Percentiles rank a stretch among this genome's conserved stretches.
Evolutionary conservation across 768 basidiomycete species (phyloP).

Genomic region (Mycena floridula): DNA sequence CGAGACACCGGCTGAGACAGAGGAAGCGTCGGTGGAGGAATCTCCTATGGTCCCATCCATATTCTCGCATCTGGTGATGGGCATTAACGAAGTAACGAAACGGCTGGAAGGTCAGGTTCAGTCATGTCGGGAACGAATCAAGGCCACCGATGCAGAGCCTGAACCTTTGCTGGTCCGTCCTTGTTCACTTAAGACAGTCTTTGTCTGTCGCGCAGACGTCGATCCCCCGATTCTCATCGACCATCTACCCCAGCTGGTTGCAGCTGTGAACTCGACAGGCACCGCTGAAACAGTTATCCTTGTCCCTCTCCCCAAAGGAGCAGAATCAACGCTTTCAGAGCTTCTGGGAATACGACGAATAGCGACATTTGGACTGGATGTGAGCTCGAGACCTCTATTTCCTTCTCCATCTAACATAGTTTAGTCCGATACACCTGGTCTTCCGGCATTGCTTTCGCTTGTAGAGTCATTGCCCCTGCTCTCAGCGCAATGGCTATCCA

Average conservation of each 20-base stretch:
- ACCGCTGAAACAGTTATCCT: slow-evolving; percentile 40
- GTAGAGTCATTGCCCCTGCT: slow-evolving; percentile 48
- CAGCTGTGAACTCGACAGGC: slow-evolving; percentile 59
- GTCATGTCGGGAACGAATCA: slow-evolving; percentile 1
- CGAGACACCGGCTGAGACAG: neutral
- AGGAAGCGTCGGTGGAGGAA: neutral
- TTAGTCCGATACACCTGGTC: slow-evolving; percentile 35
- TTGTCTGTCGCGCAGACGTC: slow-evolving; percentile 72
- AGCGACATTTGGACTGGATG: slow-evolving; percentile 62
- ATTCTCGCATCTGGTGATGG: slow-evolving; percentile 46
- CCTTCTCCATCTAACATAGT: slow-evolving; percentile 11
- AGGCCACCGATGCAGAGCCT: slow-evolving; percentile 2
- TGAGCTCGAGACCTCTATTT: slow-evolving; percentile 26
- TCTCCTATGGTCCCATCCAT: slow-evolving; percentile 26
- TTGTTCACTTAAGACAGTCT: slow-evolving; percentile 36
- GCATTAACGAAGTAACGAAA: slow-evolving; percentile 81
- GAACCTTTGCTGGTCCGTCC: slow-evolving; percentile 5
- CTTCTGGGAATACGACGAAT: slow-evolving; percentile 61
- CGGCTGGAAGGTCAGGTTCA: slow-evolving; percentile 54
- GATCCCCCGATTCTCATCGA: slow-evolving; percentile 66
- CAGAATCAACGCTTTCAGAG: slow-evolving; percentile 55
- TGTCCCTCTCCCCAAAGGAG: slow-evolving; percentile 59
- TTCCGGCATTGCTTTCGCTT: slow-evolving; percentile 27
- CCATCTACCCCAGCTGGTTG: slow-evolving; percentile 74
- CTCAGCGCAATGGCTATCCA: slow-evolving; percentile 59